These are phyloP conservation scores for Cyamopsis tetragonoloba DNA, from an alignment of 306 rosid genomes.

Conservation along the genomic window DNA sequence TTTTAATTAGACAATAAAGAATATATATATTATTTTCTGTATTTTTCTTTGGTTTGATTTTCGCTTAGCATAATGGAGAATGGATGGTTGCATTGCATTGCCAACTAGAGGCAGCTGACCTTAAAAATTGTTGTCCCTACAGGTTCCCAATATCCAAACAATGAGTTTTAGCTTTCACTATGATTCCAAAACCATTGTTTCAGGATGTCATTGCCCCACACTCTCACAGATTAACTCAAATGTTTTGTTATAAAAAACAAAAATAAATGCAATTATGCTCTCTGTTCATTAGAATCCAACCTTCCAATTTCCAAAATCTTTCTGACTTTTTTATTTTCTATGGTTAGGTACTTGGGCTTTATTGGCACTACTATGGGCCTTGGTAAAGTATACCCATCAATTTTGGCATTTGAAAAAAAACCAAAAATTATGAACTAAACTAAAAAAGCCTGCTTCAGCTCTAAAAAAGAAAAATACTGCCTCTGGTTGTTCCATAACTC, in stretches of 20 bases:
- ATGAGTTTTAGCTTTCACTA: slow-evolving; percentile 24
- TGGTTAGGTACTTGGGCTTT: slow-evolving; percentile 15
- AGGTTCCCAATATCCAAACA: slow-evolving; percentile 44
- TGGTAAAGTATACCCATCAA: no score
- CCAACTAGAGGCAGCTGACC: slow-evolving; percentile 26
- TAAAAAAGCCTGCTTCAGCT: no score
- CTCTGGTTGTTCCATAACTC: no score
- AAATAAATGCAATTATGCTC: background rate
- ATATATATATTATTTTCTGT: no score
- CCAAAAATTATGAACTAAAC: no score
- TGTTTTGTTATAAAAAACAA: background rate
- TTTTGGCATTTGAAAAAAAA: no score
- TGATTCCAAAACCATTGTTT: slow-evolving; percentile 23
- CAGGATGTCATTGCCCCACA: slow-evolving; percentile 36
- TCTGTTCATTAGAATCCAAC: background rate
- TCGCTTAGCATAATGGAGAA: no score
- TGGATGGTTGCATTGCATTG: background rate
- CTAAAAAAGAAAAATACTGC: no score
- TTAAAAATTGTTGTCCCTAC: slow-evolving; percentile 25
- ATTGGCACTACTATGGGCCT: slow-evolving; percentile 13
- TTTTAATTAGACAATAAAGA: no score
- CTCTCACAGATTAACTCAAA: background rate
- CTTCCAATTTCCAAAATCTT: background rate
- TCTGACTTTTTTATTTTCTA: background rate
- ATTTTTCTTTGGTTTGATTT: no score